Conservation (phyloP, 176 grass and related monocot genomes). For the Avena atlantica region DNA sequence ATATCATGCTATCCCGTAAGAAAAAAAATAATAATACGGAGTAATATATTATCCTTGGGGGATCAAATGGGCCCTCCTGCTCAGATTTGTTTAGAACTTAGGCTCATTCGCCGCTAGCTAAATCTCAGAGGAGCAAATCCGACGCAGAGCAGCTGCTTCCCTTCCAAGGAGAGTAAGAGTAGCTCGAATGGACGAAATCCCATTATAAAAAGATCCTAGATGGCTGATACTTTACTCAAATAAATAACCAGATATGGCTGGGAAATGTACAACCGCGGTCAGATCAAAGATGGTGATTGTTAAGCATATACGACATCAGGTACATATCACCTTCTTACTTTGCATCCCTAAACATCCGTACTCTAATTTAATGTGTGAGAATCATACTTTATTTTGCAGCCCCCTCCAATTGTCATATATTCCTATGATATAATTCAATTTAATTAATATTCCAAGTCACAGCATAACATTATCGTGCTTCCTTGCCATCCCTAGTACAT, state of each 20-base stretch:
- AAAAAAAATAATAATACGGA: background rate
- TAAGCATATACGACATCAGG: slow-evolving; percentile 16
- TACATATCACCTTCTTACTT: slow-evolving; percentile 31
- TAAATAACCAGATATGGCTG: slow-evolving; percentile 6
- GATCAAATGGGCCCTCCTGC: background rate
- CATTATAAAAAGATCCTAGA: too few relatives aligned
- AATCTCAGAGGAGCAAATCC: too few relatives aligned
- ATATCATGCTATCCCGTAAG: background rate
- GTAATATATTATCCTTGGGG: background rate
- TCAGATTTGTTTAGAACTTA: too few relatives aligned
- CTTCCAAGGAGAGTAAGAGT: too few relatives aligned
- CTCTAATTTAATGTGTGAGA: slow-evolving; percentile 9
- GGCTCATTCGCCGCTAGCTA: too few relatives aligned
- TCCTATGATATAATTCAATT: background rate
- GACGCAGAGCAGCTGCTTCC: too few relatives aligned
- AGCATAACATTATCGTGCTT: background rate
- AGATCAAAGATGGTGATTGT: slow-evolving; percentile 24
- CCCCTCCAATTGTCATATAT: slow-evolving; percentile 4
- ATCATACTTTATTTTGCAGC: background rate
- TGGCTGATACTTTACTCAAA: background rate
- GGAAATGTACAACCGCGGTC: background rate
- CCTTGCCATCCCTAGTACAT: background rate
- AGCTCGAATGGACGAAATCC: too few relatives aligned
- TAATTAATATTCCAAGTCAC: slow-evolving; percentile 2
- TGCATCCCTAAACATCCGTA: background rate